Base-by-base conservation (phyloP, 164 flowering plant species). In the Vitis cinerea region DNA sequence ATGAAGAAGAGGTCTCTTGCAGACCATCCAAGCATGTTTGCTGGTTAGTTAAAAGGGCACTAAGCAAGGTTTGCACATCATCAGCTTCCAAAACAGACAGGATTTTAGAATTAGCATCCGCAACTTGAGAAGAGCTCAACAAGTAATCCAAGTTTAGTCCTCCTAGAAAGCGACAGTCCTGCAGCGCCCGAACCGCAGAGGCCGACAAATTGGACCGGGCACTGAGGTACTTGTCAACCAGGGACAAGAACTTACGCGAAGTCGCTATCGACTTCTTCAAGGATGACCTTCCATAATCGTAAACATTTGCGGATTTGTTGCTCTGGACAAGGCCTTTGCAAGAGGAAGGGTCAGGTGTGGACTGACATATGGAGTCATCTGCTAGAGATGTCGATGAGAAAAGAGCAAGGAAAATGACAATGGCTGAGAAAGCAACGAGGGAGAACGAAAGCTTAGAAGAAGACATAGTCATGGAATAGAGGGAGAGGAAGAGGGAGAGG, bases 111-210 rank as follows among this genome's bases (percentile, higher is more conserved):
- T 80, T 73, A 6, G 59, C 4, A 50, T 75, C 66, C 11, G 81
- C 75, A 0, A 76, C 73, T 10, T 57, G 44, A 37, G 70, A 75
- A 11, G 84, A 55, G 64, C 8, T 73, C 2, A 13, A 13, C 0
- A 88, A 63, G 49, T 70, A 82, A 67, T 88, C 89, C 10, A 80
- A 29, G 79, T 81, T 88, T 5, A 74, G 72, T 0, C 58, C 72
- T 0, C 87, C 89, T 0, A 88, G 79, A 10, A 63, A 52, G 9
- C n/a, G 61, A 68, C 93, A 88, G 65, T 87, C 93, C 19, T 85
- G 67, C 0, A 88, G 79, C 2, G 93, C 88, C 0, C 87, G 76
- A 13, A 81, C 10, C 0, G 86, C 83, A 0, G 82, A 1, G 9
- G 14, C 48, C 4, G 90, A 74, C 48, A 88, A 66, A 9, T 31